These are phyloP conservation scores for Penicillium sp. DNA, from an alignment of 2,329 filamentous ascomycete species.

Conservation along the genomic window DNA sequence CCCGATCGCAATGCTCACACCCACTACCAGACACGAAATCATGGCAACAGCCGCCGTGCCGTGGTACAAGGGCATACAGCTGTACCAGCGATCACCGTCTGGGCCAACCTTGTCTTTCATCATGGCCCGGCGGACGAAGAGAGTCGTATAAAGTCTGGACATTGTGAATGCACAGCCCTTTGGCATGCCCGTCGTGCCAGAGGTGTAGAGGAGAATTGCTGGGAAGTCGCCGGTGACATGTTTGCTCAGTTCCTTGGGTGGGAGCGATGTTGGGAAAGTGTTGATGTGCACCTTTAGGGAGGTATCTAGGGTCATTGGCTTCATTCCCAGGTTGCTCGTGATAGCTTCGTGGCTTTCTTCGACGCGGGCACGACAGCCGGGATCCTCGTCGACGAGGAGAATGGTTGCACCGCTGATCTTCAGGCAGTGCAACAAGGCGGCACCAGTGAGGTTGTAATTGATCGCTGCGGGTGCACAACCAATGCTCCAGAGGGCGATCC, in stretches of 20 bases:
- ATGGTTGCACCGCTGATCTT: constrained; percentile 56
- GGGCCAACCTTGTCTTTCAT: constrained; percentile 30
- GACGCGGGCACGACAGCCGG: constrained; percentile 55
- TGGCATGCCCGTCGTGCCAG: constrained; percentile 72
- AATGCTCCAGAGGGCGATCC: constrained; percentile 63
- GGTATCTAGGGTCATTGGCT: constrained; percentile 54
- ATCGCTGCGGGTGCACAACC: constrained; percentile 69
- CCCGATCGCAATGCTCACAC: constrained; percentile 44
- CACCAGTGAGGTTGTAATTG: constrained; percentile 65
- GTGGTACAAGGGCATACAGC: constrained; percentile 76
- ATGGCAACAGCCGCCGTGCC: constrained; percentile 66
- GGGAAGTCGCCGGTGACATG: constrained; percentile 55
- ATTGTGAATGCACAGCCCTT: constrained; percentile 66
- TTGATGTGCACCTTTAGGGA: constrained; percentile 49
- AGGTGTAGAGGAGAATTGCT: constrained; percentile 68
- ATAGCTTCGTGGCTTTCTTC: constrained; percentile 51
- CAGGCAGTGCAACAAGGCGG: constrained; percentile 65
- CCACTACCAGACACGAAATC: constrained; percentile 55
- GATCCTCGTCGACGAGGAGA: constrained; percentile 59
- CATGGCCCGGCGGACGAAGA: constrained; percentile 34
- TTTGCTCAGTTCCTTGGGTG: constrained; percentile 56
- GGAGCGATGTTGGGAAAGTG: constrained; percentile 50
- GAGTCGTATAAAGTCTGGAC: constrained; percentile 44
- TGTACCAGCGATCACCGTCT: constrained; percentile 63
- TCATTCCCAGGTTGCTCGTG: constrained; percentile 58